Base-by-base conservation (phyloP, 768 basidiomycete species). In the Cystobasidium onofrii region DNA sequence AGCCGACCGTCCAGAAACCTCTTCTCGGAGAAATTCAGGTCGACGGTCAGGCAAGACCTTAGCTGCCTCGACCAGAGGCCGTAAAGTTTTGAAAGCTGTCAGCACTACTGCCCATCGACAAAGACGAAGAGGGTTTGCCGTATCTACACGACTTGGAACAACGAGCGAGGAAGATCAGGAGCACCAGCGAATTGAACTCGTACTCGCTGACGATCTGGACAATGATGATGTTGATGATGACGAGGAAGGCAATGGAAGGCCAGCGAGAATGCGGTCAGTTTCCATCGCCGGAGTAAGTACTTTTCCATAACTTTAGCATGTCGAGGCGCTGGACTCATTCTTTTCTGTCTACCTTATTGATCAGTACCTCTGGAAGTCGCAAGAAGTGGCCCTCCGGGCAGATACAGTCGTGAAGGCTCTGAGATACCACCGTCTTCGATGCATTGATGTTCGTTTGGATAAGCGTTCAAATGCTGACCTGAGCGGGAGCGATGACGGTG, bases 101-200 rank as follows among this genome's bases (percentile, higher is more conserved):
- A 50, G 18, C 46, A 50, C 46, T 50, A 20, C 46, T 50, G 46
- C 46, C 20, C 46, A 20, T 9, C 46, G n/a, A 50, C 46, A n/a
- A 15, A 50, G n/a, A n/a, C 46, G 15, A 17, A 20, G 3, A 9
- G 46, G 46, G 12, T 50, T 50, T n/a, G n/a, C 46, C 3, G 46
- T 50, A 3, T 50, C 46, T n/a, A 50, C 46, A 50, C 9, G 46
- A 50, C 18, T 20, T 6, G 46, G 46, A 50, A 29, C 31, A 4
- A 60, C 57, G 27, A 60, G 57, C 46, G 57, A 60, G 57, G 57
- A 60, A 17, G 57, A 60, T 60, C 29, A 60, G 15, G 57, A 60
- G 27, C 17, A 60, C 33, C 23, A 60, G 17, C 57, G 3, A 13
- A 4, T 60, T 13, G 57, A 60, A 9, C 57, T 27, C 23, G 29